Conservation (phyloP, 495 filamentous ascomycete species). For the Hypoxylon lienhwacheense region DNA sequence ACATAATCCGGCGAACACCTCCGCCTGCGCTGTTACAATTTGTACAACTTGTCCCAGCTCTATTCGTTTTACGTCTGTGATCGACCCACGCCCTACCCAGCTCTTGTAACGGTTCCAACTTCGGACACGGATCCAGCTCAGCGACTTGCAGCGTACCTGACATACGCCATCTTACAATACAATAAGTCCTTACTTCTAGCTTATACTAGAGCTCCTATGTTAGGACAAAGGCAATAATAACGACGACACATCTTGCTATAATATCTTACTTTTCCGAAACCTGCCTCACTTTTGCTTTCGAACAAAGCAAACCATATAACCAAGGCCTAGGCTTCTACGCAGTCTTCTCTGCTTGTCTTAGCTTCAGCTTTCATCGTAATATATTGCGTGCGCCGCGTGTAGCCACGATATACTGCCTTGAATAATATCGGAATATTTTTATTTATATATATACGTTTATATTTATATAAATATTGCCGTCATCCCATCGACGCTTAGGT, state of each 20-base stretch:
- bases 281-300: slow-evolving; percentile 36
- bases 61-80: slow-evolving; percentile 38
- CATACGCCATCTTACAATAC: slow-evolving; percentile 20
- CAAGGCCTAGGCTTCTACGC: slow-evolving; percentile 33
- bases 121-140: slow-evolving; percentile 25
- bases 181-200: slow-evolving; percentile 23
- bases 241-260: slow-evolving; percentile 38
- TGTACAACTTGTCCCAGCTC: slow-evolving; percentile 41
- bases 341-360: slow-evolving; percentile 41
- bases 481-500: slow-evolving; percentile 40
- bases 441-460: slow-evolving; percentile 39
- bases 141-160: slow-evolving; percentile 35
- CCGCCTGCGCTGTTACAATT: slow-evolving; percentile 36
- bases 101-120: slow-evolving; percentile 29
- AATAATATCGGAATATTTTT: slow-evolving; percentile 26
- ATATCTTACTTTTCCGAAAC: slow-evolving; percentile 39
- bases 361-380: slow-evolving; percentile 35
- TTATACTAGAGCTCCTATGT: slow-evolving; percentile 34
- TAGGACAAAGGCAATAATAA: slow-evolving; percentile 29
- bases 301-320: slow-evolving; percentile 25
- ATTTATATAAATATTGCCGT: slow-evolving; percentile 39
- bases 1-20: slow-evolving; percentile 36
- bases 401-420: slow-evolving; percentile 23
- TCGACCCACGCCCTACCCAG: slow-evolving; percentile 28
- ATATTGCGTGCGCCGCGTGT: slow-evolving; percentile 19